Percentiles rank a stretch among this genome's conserved stretches.
These are phyloP conservation scores for Daldinia grandis DNA, from an alignment of 495 filamentous ascomycete genomes.

Conservation along the genomic window DNA sequence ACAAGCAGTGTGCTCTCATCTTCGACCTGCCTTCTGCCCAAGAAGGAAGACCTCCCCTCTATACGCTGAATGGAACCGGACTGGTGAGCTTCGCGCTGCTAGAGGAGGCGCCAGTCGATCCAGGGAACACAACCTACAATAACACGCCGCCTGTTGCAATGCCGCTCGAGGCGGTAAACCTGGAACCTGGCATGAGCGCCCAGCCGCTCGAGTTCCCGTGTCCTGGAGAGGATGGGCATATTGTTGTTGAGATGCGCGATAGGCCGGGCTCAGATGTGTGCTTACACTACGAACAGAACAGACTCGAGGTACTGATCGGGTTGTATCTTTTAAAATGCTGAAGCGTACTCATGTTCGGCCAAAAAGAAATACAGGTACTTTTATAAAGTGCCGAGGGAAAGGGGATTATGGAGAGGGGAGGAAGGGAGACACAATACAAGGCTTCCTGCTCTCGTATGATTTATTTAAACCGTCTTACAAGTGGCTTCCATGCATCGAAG, in stretches of 20 bases:
- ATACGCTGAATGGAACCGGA: slow-evolving; percentile 65
- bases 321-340: slow-evolving; percentile 32
- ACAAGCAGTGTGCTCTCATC: slow-evolving; percentile 69
- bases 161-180: slow-evolving; percentile 13
- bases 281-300: slow-evolving; percentile 16
- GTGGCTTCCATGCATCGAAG: not conserved
- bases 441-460: not conserved
- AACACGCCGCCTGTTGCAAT: slow-evolving; percentile 57
- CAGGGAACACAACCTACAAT: slow-evolving; percentile 60
- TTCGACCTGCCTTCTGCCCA: slow-evolving; percentile 68
- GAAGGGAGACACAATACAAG: not conserved
- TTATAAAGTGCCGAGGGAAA: not conserved
- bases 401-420: not conserved
- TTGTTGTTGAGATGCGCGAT: slow-evolving; percentile 22
- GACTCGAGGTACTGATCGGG: slow-evolving; percentile 8
- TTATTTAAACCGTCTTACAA: no score
- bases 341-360: not conserved
- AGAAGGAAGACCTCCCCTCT: slow-evolving; percentile 47
- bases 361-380: no score
- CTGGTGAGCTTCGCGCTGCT: slow-evolving; percentile 63
- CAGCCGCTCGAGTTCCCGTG: slow-evolving; percentile 31
- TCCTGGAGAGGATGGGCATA: slow-evolving; percentile 24
- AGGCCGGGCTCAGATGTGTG: slow-evolving; percentile 12
- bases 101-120: slow-evolving; percentile 34
- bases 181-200: slow-evolving; percentile 22